Evolutionary conservation across 768 basidiomycete genomes (phyloP), one percentile per base, ranked within the genome.

Genomic region (Lactifluus echinatus): DNA sequence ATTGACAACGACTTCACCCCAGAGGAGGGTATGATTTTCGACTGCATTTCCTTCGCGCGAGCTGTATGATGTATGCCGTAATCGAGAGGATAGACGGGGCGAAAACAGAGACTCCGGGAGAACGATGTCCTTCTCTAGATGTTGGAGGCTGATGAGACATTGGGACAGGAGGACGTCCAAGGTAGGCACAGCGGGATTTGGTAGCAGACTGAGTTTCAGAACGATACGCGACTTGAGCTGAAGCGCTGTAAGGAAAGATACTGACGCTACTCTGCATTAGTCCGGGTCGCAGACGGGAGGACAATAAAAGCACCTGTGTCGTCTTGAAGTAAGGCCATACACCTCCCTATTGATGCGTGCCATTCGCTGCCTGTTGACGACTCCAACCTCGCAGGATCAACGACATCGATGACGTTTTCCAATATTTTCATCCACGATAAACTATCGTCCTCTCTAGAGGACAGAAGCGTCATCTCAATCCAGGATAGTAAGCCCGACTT

Each of bases 401-500:
- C 73, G 0, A 81, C 67, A 23, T 43, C 64, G 26, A 69, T 58
- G 15, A 70, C 58, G 49, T 73, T 73, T 58, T 72, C 74, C 8
- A 74, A 40, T 11, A 74, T 57, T 34, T 61, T 64, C 28, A 71
- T 48, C 64, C 67, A 70, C 17, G 51, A 55, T 33, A 56, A 29
- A n/a, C 60, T 52, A 15, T 62, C 57, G 19, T 56, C 49, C 17
- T 49, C n/a, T 36, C 37, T 50, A 8, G 48, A 34, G 8, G 26
- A 40, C 6, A 50, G 69, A 8, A 89, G 65, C 64, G 90, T 87
- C 71, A 87, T 82, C 66, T 88, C 84, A 24, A 94, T 82, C 93
- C 93, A 97, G 0, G 83, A 70, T 2, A 95, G 71, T 8, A 94
- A 73, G 1, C 81, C 79, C 0, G 85, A 83, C 63, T 84, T 84